Evolutionary conservation across 2,329 filamentous ascomycete genomes (phyloP), one percentile per base, ranked within the genome.

Genomic region (Verticillium zaregamsianum): DNA sequence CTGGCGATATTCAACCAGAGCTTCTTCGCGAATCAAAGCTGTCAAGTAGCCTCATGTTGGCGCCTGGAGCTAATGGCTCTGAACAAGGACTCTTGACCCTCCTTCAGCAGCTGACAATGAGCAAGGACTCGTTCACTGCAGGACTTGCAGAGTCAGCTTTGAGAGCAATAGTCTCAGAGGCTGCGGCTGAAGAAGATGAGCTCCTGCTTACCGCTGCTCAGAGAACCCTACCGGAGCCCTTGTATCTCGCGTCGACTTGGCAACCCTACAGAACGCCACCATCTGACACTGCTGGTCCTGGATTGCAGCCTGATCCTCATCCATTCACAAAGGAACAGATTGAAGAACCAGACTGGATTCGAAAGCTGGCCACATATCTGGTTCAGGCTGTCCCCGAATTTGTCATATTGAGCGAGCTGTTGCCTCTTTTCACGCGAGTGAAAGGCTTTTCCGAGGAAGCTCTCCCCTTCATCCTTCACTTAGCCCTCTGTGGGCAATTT

Each of bases 401-500:
- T 63, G 84, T 89, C 15, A 80, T 97, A 2, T 80, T 97, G 49
- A 84, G 84, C 12, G 84, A 89, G 2, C 75, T 98, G 28, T 79
- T 84, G 2, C 84, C 85, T 5, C 82, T 95, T 45, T 78, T 97
- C 5, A 74, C 79, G 14, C 81, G 82, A 14, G 85, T 94, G 31
- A 82, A 85, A 49, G 84, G 85, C 0, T 87, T 97, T 70, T 90
- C 93, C 0, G 84, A 88, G 63, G 84, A 87, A 52, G 80, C 92
- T 0, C 89, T 98, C 58, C 93, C 93, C 0, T 96, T 91, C 66
- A 84, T 98, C 59, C 79, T 96, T 3, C 96, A 99, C 74, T 80
- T 97, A 52, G 87, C 93, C 17, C 80, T 99, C 0, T 78, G 87
- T 1, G 83, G 86, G 49, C 89, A 94, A 68, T 75, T 84, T n/a